Evolutionary conservation across 371 early-diverging fungal species (phyloP).

Genomic region (Apophysomyces ossiformis): DNA sequence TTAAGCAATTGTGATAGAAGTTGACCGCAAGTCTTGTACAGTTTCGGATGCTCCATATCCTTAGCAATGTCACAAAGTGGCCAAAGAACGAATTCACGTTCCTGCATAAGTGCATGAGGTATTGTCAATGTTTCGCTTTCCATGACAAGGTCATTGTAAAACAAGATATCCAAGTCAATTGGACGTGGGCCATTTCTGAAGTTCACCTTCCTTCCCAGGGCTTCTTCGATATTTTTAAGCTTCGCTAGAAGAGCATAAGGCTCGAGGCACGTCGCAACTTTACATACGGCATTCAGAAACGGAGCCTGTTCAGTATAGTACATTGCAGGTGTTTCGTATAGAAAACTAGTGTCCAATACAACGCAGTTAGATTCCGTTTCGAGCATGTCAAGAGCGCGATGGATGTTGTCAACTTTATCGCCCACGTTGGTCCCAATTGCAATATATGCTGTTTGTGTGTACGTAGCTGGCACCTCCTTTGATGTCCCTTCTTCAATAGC

Average conservation of each 20-base stretch:
- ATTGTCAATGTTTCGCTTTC: constrained; percentile 75
- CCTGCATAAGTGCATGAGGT: constrained; percentile 88
- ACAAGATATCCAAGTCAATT: constrained; percentile 95
- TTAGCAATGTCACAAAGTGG: constrained; percentile 94
- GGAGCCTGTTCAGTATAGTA: constrained; percentile 91
- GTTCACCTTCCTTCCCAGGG: constrained; percentile 74
- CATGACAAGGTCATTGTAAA: constrained; percentile 83
- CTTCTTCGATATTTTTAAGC: constrained; percentile 84
- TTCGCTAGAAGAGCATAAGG: constrained; percentile 78
- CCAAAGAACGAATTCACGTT: constrained; percentile 94
- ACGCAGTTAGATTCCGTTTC: constrained; percentile 53
- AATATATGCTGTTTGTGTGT: constrained; percentile 63
- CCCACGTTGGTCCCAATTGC: constrained; percentile 96
- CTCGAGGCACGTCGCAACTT: constrained; percentile 77
- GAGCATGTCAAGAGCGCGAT: constrained; percentile 71
- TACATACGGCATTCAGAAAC: constrained; percentile 91
- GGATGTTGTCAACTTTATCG: constrained; percentile 79
- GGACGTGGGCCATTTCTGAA: constrained; percentile 91
- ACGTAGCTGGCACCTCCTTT: constrained; percentile 41
- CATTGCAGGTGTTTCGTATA: constrained; percentile 97
- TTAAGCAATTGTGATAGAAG: constrained; percentile 79
- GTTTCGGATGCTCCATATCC: constrained; percentile 86
- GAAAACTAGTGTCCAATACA: constrained; percentile 91
- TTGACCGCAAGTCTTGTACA: constrained; percentile 80
- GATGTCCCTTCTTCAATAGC: constrained; percentile 15